Base-by-base conservation (phyloP, 78 protist genomes). In the Cavenderia fasciculata region DNA sequence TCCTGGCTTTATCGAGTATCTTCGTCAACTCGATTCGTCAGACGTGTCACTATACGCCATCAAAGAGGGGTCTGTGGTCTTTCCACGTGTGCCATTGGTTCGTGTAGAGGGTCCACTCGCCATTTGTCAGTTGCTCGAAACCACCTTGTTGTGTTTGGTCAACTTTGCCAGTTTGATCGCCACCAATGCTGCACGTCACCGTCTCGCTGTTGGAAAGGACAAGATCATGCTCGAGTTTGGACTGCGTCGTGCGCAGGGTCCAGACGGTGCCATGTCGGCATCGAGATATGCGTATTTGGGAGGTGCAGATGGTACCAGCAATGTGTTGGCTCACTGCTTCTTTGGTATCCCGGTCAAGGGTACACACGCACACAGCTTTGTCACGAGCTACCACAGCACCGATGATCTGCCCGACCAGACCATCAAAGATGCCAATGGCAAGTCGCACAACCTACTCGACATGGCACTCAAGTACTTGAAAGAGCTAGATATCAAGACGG, bases 81-180 rank as follows among this genome's bases (percentile, higher is more conserved):
- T 96, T 34, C 98, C 98, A 12, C 23, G 92, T 12, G 61, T 73
- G 4, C 99, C 99, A 11, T 82, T 97, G 23, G 12, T 97, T 49
- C 92, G 97, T 6, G 90, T 97, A 5, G 96, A 92, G 36, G 99
- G 99, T 1, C 99, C 99, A 31, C 74, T 97, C 34, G 96, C 92
- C n/a, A n/a, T 94, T 0, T 86, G 93, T 43, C 99, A 97, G 94
- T 70, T 97, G 23, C 44, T 97, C 19, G 99, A 97, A 69, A 96
- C 99, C 2, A 87, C 99, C 2, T 40, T 97, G 10, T 79, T 97
- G n/a, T 79, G 65, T 85, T 59, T 94, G 11, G 92, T 96, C 59
- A 96, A 96, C 74, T 97, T 73, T 38, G 86, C 98, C n/a, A 71
- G 96, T 34, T 88, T 96, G 18, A 74, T 97, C 0, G 84, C 94